These are phyloP conservation scores for Mercurialis annua DNA, from an alignment of 345 rosid species.

Conservation along the genomic window DNA sequence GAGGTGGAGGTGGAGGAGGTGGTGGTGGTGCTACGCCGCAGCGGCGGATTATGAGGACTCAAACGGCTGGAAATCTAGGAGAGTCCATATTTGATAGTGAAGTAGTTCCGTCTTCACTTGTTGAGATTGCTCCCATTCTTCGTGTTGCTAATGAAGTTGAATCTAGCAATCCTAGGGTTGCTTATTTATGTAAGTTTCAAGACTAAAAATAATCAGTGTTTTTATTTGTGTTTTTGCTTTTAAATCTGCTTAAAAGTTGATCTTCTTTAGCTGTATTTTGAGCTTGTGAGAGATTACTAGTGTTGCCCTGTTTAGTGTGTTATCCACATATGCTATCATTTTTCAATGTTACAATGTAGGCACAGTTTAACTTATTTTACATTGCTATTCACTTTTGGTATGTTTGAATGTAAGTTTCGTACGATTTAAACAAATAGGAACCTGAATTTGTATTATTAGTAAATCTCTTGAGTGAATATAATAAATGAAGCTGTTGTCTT, in stretches of 20 bases:
- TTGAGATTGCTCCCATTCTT: constrained; percentile 96
- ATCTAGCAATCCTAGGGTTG: constrained; percentile 82
- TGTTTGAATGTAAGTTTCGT: neutral
- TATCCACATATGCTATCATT: neutral
- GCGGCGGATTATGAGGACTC: constrained; percentile 73
- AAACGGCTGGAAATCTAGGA: constrained; percentile 90
- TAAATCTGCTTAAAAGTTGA: too few relatives aligned
- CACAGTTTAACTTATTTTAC: neutral
- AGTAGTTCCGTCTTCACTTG: constrained; percentile 92
- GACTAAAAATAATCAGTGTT: too few relatives aligned
- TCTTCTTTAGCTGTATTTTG: too few relatives aligned
- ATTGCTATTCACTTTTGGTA: too few relatives aligned
- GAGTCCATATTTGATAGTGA: constrained; percentile 90
- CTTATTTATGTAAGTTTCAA: constrained; percentile 80
- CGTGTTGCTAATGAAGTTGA: constrained; percentile 99
- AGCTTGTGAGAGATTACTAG: too few relatives aligned
- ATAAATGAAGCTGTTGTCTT: too few relatives aligned
- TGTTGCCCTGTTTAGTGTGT: neutral
- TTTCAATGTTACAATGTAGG: neutral
- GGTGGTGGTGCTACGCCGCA: too few relatives aligned
- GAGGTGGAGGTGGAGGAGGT: too few relatives aligned
- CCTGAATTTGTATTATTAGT: too few relatives aligned
- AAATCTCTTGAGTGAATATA: too few relatives aligned
- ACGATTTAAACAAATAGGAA: too few relatives aligned
- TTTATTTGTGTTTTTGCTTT: too few relatives aligned